A percentile compares a stretch with the other conserved stretches of the same genome.
Conservation (phyloP, 441 rosid species). For the Brassica hybrid region DNA sequence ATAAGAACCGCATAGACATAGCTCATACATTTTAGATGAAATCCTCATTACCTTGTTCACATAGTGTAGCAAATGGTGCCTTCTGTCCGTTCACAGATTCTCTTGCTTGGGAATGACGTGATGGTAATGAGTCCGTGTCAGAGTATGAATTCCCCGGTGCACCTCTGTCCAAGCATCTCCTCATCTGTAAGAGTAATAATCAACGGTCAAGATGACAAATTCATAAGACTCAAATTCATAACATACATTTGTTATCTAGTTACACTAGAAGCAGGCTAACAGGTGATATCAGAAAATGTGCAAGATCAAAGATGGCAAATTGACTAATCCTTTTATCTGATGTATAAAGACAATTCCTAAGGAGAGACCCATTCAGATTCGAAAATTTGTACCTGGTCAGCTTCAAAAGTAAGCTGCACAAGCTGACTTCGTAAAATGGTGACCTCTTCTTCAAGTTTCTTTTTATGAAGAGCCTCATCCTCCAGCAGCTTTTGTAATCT, state of each 20-base stretch:
- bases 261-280: constrained; percentile 6
- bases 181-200: constrained; percentile 55
- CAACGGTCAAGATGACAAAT: constrained; percentile 17
- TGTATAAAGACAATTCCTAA: constrained; percentile 7
- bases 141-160: constrained; percentile 60
- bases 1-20: constrained; percentile 33
- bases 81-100: constrained; percentile 70
- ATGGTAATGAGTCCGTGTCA: constrained; percentile 58
- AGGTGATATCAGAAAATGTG: constrained; percentile 5
- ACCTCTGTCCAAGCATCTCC: constrained; percentile 66
- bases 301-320: constrained; percentile 8
- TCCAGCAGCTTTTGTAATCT: constrained; percentile 78
- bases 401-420: constrained; percentile 84
- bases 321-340: constrained; percentile 14
- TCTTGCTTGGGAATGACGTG: constrained; percentile 62
- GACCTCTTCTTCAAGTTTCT: constrained; percentile 88
- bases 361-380: constrained; percentile 7
- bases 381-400: constrained; percentile 76
- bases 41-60: constrained; percentile 75
- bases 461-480: constrained; percentile 80
- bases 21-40: constrained; percentile 18
- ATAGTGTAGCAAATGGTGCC: constrained; percentile 73
- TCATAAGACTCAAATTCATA: constrained; percentile 1
- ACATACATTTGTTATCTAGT: constrained; percentile 14
- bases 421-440: constrained; percentile 76